These are phyloP conservation scores for Thecaphora thlaspeos DNA, from an alignment of 1,284 basidiomycete genomes.

Conservation along the genomic window DNA sequence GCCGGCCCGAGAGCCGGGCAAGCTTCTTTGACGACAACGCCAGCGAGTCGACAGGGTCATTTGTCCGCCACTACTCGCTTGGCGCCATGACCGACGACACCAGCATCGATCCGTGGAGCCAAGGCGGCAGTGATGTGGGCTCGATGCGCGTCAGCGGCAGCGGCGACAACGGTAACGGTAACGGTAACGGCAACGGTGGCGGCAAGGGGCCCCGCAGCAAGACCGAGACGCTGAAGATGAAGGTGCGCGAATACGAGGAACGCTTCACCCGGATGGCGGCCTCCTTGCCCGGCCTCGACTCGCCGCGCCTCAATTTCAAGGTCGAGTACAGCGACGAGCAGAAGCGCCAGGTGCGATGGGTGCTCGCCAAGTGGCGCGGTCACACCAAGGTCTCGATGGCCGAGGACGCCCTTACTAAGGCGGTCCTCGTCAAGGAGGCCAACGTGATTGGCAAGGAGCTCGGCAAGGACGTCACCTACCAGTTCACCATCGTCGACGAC, in stretches of 20 bases:
- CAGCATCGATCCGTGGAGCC: constrained; percentile 48
- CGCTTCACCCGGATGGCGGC: constrained; percentile 28
- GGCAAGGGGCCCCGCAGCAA: constrained; percentile 20
- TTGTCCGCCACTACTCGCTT: constrained; percentile 43
- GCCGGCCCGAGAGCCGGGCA: constrained; percentile 48
- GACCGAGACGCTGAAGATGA: constrained; percentile 35
- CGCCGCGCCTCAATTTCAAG: constrained; percentile 15
- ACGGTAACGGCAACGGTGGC: not conserved
- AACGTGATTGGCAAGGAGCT: constrained; percentile 66
- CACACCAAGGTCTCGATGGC: constrained; percentile 68
- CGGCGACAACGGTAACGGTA: constrained; percentile 23
- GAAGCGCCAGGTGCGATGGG: constrained; percentile 62
- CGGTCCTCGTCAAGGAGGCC: constrained; percentile 86
- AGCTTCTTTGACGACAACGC: constrained; percentile 48
- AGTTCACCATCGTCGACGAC: constrained; percentile 83
- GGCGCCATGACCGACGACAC: constrained; percentile 52
- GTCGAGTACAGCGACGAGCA: constrained; percentile 29
- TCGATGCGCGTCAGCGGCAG: constrained; percentile 22
- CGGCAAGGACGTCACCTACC: constrained; percentile 80
- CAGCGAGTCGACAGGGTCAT: constrained; percentile 41
- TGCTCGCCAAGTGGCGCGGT: constrained; percentile 78
- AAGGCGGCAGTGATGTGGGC: constrained; percentile 37
- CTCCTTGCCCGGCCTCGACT: constrained; percentile 6
- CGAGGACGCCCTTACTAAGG: constrained; percentile 78
- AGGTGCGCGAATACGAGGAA: constrained; percentile 51